These are phyloP conservation scores for Mrakia gelida DNA, from an alignment of 768 basidiomycete species.

Conservation along the genomic window DNA sequence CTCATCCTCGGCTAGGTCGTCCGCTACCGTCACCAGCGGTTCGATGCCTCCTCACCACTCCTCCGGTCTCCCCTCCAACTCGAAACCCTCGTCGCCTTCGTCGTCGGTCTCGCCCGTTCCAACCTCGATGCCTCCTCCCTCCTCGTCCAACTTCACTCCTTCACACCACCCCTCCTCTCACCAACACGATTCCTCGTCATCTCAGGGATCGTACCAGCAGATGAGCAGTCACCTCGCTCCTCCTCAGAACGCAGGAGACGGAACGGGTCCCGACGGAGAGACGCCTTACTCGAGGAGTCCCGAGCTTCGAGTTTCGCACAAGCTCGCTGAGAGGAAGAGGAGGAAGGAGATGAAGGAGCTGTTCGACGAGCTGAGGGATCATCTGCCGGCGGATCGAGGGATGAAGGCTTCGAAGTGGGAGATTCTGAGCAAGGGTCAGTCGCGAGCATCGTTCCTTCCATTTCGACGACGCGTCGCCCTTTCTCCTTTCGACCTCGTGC, in stretches of 20 bases:
- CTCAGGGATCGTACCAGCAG: constrained; percentile 16
- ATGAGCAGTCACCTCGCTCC: constrained; percentile 9
- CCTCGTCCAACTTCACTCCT: not conserved
- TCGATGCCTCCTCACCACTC: not conserved
- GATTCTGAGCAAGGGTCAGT: constrained; percentile 60
- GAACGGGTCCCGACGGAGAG: constrained; percentile 42
- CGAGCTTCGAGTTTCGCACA: constrained; percentile 90
- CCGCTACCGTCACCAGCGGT: not conserved
- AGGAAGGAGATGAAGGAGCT: constrained; percentile 99
- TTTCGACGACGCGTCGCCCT: not conserved
- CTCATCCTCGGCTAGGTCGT: not conserved
- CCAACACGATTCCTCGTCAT: constrained; percentile 3
- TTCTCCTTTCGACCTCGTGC: not conserved
- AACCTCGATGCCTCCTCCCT: not conserved
- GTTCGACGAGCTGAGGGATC: constrained; percentile 91
- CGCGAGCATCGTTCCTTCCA: not conserved
- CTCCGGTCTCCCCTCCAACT: not conserved
- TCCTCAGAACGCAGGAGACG: constrained; percentile 48
- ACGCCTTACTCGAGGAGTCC: constrained; percentile 92
- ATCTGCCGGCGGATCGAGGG: constrained; percentile 82
- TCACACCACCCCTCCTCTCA: not conserved
- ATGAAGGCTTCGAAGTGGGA: constrained; percentile 99
- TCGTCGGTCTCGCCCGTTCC: constrained; percentile 7
- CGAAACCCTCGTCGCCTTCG: constrained; percentile 12
- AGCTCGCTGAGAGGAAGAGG: constrained; percentile 92